A percentile compares a stretch with the other conserved stretches of the same genome.
Evolutionary conservation across 371 early-diverging fungal genomes (phyloP).

Genomic region (Mycotypha africana): DNA sequence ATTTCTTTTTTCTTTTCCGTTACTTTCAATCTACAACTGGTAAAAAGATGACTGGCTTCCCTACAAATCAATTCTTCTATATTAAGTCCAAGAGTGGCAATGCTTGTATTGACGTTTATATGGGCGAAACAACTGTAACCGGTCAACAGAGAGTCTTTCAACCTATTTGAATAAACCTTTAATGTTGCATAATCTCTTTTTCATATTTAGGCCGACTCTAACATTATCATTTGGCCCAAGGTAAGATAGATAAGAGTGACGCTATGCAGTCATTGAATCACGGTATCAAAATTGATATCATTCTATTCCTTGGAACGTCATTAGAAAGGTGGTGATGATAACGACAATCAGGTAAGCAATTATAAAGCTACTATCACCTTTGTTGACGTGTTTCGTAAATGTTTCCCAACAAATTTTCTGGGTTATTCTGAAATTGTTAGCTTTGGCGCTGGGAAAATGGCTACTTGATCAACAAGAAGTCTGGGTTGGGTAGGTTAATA

Average conservation of each 20-base stretch:
- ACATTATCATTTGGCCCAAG: constrained; percentile 43
- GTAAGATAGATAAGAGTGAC: too few relatives aligned
- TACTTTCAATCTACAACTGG: too few relatives aligned
- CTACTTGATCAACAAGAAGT: constrained; percentile 43
- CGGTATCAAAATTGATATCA: too few relatives aligned
- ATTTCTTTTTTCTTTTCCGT: too few relatives aligned
- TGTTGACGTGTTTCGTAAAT: not conserved
- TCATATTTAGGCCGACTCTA: constrained; percentile 31
- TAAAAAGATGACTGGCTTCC: constrained; percentile 16
- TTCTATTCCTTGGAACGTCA: too few relatives aligned
- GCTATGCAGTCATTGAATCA: too few relatives aligned
- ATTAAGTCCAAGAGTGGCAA: constrained; percentile 13
- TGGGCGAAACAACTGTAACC: constrained; percentile 21
- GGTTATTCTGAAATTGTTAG: constrained; percentile 15
- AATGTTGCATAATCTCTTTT: too few relatives aligned
- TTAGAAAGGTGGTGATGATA: constrained; percentile 34
- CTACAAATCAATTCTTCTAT: constrained; percentile 16
- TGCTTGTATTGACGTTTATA: constrained; percentile 17
- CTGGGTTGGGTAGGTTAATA: constrained; percentile 30
- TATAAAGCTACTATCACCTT: not conserved
- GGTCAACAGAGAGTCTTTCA: too few relatives aligned
- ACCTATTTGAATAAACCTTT: too few relatives aligned
- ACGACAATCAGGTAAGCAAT: constrained; percentile 27
- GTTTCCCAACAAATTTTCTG: too few relatives aligned
- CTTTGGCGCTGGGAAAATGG: constrained; percentile 46